Evolutionary conservation across 805 yeast genomes (phyloP).

Genomic region (Wickerhamiella galacta): DNA sequence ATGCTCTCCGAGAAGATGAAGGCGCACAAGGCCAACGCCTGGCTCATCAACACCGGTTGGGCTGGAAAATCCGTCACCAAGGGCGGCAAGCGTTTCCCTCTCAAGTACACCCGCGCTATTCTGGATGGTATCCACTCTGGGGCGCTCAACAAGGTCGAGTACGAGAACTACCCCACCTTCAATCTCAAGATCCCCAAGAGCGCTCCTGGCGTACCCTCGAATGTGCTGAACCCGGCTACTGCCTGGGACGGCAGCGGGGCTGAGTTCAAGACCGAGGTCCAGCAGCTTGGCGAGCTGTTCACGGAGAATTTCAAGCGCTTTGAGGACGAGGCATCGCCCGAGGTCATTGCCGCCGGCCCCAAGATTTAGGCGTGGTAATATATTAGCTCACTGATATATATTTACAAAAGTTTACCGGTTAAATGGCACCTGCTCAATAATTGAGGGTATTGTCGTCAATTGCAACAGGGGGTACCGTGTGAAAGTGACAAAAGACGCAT

Average conservation of each 20-base stretch:
- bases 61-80: slow-evolving; percentile 80
- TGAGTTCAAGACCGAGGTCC: slow-evolving; percentile 39
- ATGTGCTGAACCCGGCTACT: slow-evolving; percentile 70
- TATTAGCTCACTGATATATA: background rate
- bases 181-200: slow-evolving; percentile 74
- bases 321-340: slow-evolving; percentile 63
- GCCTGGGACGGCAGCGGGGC: slow-evolving; percentile 52
- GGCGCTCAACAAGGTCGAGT: slow-evolving; percentile 59
- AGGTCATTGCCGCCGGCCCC: slow-evolving; percentile 92
- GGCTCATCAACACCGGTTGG: slow-evolving; percentile 98
- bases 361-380: slow-evolving; percentile 21
- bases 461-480: no score
- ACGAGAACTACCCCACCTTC: slow-evolving; percentile 72
- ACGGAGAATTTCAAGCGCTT: slow-evolving; percentile 77
- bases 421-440: no score
- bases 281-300: slow-evolving; percentile 57
- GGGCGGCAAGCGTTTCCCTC: slow-evolving; percentile 96
- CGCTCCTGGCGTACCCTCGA: slow-evolving; percentile 68
- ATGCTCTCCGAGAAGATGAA: slow-evolving; percentile 88
- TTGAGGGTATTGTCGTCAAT: no score
- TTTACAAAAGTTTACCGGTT: no score
- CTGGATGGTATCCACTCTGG: slow-evolving; percentile 91
- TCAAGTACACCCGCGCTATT: slow-evolving; percentile 93
- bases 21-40: slow-evolving; percentile 76
- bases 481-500: no score